These are phyloP conservation scores for Lentinula novae-zelandiae DNA, from an alignment of 1,284 basidiomycete genomes.

Conservation along the genomic window DNA sequence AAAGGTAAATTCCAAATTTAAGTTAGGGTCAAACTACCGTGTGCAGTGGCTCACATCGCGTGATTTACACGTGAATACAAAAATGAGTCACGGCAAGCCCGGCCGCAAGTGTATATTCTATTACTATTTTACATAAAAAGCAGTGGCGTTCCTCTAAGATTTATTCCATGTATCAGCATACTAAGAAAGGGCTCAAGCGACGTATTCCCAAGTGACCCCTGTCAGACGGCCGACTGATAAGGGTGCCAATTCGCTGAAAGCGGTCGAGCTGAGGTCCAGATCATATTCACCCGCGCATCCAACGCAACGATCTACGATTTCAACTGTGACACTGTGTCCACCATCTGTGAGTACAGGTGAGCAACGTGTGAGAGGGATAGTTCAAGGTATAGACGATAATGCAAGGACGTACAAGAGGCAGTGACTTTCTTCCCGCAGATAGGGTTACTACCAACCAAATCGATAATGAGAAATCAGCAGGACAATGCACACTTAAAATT, in stretches of 20 bases:
- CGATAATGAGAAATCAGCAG: background rate
- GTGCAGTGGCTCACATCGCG: too few species aligned
- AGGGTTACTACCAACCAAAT: background rate
- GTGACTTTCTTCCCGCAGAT: background rate
- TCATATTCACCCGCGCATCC: conserved; percentile 10
- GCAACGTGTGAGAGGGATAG: background rate
- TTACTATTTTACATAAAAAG: too few species aligned
- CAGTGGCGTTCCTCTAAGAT: too few species aligned
- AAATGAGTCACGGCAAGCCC: background rate
- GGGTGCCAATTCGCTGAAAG: background rate
- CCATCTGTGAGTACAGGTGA: background rate
- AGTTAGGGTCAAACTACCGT: too few species aligned
- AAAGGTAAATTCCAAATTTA: background rate
- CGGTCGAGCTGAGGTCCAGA: background rate
- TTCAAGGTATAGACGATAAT: background rate
- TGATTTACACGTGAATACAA: background rate
- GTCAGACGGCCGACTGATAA: background rate
- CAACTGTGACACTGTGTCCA: background rate
- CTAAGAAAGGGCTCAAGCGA: background rate
- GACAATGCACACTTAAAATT: background rate
- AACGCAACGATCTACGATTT: conserved; percentile 1
- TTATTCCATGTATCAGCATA: background rate
- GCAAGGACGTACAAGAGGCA: background rate
- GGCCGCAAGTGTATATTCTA: background rate
- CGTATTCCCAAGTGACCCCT: conserved; percentile 46